Evolutionary conservation across 768 basidiomycete genomes (phyloP).

Genomic region (Russula lepida): DNA sequence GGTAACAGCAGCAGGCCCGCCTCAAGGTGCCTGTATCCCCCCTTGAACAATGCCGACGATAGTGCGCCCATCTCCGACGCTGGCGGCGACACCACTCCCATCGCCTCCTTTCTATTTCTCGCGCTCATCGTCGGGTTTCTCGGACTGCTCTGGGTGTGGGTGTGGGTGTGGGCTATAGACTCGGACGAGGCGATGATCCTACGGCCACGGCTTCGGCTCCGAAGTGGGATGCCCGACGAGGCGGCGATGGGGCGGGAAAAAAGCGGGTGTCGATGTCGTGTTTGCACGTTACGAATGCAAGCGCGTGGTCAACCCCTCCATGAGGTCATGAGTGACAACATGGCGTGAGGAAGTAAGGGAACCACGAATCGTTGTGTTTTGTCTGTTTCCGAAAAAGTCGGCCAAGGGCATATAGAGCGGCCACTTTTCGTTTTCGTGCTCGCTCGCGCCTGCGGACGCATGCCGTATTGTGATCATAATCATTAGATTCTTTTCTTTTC

Average conservation of each 20-base stretch:
- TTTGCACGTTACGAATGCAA: slow-evolving; percentile 11
- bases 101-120: background rate
- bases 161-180: slow-evolving; percentile 8
- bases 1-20: background rate
- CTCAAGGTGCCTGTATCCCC: background rate
- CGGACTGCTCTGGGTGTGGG: slow-evolving; percentile 6
- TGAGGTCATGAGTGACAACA: background rate
- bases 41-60: background rate
- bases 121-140: background rate
- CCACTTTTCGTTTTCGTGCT: background rate
- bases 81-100: background rate
- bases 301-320: slow-evolving; percentile 11
- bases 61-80: background rate
- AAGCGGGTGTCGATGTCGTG: slow-evolving; percentile 11
- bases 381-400: too few species aligned
- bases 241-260: background rate
- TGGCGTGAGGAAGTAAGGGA: background rate
- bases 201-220: background rate
- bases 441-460: background rate
- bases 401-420: background rate
- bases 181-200: background rate
- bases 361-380: too few species aligned
- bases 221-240: background rate
- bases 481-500: background rate
- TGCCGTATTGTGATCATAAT: background rate